Percentiles rank a stretch among this genome's conserved stretches.
Conservation (phyloP, 805 yeast genomes). For the Lipomyces yamanashiensis region DNA sequence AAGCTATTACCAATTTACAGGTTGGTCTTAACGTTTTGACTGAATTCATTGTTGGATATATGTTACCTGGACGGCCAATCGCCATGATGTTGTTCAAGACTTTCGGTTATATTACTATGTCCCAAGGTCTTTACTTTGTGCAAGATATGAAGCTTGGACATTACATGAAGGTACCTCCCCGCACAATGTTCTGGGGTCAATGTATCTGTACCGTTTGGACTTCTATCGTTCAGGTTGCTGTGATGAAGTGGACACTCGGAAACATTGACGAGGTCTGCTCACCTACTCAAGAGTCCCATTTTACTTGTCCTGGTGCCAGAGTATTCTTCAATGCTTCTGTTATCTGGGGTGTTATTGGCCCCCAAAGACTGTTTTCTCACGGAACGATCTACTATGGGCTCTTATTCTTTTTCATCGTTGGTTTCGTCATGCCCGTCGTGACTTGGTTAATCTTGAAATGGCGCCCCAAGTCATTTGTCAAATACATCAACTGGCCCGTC, state of each 20-base stretch:
- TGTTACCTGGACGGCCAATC: slow-evolving; percentile 63
- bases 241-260: slow-evolving; percentile 50
- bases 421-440: slow-evolving; percentile 25
- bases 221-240: slow-evolving; percentile 50
- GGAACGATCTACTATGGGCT: slow-evolving; percentile 22
- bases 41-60: slow-evolving; percentile 67
- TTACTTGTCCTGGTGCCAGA: slow-evolving; percentile 54
- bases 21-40: slow-evolving; percentile 67
- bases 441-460: background rate
- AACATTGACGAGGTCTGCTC: slow-evolving; percentile 52
- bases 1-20: slow-evolving; percentile 63
- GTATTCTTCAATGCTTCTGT: slow-evolving; percentile 61
- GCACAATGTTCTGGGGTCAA: slow-evolving; percentile 60
- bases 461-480: background rate
- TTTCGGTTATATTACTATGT: slow-evolving; percentile 50
- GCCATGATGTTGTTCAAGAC: slow-evolving; percentile 68
- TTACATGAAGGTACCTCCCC: slow-evolving; percentile 67
- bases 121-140: slow-evolving; percentile 59
- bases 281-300: slow-evolving; percentile 50
- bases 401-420: slow-evolving; percentile 29
- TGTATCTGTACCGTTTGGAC: slow-evolving; percentile 53
- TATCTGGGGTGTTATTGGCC: slow-evolving; percentile 70
- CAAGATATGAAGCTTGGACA: slow-evolving; percentile 67
- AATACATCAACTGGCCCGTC: slow-evolving; percentile 11
- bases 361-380: slow-evolving; percentile 61